Conservation (phyloP, 257 asterid species). For the Penstemon eatonii region DNA sequence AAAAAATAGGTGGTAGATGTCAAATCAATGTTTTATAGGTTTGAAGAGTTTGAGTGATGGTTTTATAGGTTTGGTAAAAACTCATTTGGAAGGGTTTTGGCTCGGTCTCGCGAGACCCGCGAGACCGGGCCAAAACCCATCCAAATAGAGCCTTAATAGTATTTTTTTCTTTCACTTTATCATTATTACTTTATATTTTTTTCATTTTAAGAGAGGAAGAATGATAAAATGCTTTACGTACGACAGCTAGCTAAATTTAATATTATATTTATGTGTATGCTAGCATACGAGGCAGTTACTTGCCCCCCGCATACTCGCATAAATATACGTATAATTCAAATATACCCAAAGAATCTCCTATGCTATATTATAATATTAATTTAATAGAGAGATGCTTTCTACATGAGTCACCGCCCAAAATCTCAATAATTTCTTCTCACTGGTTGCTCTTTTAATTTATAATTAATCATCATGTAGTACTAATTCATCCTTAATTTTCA, state of each 20-base stretch:
- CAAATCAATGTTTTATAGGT: too few relatives aligned
- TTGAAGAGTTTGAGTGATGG: too few relatives aligned
- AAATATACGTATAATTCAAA: slow-evolving; percentile 31
- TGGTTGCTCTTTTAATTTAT: not conserved
- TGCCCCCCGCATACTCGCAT: slow-evolving; percentile 37
- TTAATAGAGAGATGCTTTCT: slow-evolving; percentile 9
- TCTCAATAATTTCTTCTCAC: slow-evolving; percentile 11
- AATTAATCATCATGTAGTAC: not conserved
- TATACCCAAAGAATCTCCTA: slow-evolving; percentile 38
- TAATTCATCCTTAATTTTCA: slow-evolving; percentile 7
- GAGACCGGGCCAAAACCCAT: too few relatives aligned
- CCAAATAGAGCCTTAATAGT: not conserved
- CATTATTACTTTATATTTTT: not conserved
- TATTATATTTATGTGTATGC: not conserved
- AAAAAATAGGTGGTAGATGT: too few relatives aligned
- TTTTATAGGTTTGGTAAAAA: too few relatives aligned
- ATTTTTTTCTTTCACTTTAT: not conserved
- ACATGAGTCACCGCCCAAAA: slow-evolving; percentile 32
- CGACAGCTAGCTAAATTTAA: not conserved
- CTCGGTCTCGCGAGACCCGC: too few relatives aligned
- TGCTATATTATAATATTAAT: not conserved
- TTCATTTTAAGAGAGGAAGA: slow-evolving; percentile 27
- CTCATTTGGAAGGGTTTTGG: too few relatives aligned
- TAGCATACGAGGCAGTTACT: slow-evolving; percentile 28
- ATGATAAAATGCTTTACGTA: slow-evolving; percentile 39